phyloP scores from a whole-genome alignment of 1,284 basidiomycete genomes.

The Sphagnurus paluster region DNA sequence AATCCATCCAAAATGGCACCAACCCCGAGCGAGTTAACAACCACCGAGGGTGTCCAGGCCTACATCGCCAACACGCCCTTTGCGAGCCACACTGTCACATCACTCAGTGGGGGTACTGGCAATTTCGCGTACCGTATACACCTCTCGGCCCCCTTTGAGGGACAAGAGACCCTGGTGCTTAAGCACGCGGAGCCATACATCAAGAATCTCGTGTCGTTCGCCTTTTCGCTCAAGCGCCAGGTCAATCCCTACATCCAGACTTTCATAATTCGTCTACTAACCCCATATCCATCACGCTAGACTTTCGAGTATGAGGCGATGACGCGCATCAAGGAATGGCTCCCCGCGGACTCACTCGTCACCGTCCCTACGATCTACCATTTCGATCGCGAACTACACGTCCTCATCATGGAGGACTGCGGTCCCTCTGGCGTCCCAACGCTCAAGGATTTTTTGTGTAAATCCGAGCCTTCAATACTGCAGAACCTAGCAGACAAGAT shows the following conservation, averaged over 20 bases:
- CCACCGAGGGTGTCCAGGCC: conserved; percentile 26
- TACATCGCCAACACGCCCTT: conserved; percentile 33
- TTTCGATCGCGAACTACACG: conserved; percentile 43
- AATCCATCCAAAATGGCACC: too few relatives aligned
- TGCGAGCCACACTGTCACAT: conserved; percentile 24
- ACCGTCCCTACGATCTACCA: conserved; percentile 44
- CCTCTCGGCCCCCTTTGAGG: conserved; percentile 38
- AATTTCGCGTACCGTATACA: conserved; percentile 57
- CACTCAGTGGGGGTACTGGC: conserved; percentile 48
- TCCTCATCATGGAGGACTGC: conserved; percentile 59
- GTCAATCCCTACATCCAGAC: conserved; percentile 29
- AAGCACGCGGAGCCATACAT: conserved; percentile 56
- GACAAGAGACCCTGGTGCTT: conserved; percentile 45
- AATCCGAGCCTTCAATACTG: conserved; percentile 21
- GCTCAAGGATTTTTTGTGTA: conserved; percentile 44
- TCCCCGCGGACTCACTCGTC: conserved; percentile 33
- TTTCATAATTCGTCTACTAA: not conserved
- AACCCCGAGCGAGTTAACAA: conserved; percentile 25
- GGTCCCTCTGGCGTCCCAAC: conserved; percentile 39
- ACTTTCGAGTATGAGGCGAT: conserved; percentile 47
- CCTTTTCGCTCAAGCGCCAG: conserved; percentile 52
- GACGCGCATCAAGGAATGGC: conserved; percentile 31
- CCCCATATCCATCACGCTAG: conserved; percentile 21
- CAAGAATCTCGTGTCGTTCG: conserved; percentile 29
- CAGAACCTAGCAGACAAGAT: conserved; percentile 35